A percentile compares a stretch with the other conserved stretches of the same genome.
phyloP scores from a whole-genome alignment of 2,329 filamentous ascomycete species.

The Botrytis squamosa region DNA sequence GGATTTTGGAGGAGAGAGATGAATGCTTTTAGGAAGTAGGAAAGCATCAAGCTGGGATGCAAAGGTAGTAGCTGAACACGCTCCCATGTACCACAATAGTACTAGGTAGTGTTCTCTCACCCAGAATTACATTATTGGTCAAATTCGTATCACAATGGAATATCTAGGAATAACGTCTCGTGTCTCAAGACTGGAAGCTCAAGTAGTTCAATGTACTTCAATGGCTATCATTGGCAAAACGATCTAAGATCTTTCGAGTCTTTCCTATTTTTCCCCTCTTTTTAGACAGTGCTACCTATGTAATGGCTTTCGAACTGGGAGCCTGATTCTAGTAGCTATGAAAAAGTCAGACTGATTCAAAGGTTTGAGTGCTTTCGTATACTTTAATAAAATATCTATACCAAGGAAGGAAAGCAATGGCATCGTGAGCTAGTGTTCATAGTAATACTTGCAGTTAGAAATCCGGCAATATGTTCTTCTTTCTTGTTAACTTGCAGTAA shows the following conservation, averaged over 20 bases:
- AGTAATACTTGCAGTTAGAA: background rate
- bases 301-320: background rate
- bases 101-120: background rate
- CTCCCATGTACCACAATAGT: background rate
- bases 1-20: conserved; percentile 76
- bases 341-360: background rate
- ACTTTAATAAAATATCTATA: background rate
- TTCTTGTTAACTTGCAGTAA: background rate
- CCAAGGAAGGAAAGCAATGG: background rate
- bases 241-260: background rate
- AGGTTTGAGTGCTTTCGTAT: background rate
- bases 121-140: background rate
- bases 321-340: background rate
- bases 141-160: background rate
- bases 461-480: background rate
- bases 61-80: background rate
- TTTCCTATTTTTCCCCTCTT: background rate
- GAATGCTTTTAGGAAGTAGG: conserved; percentile 49
- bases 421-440: background rate
- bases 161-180: background rate
- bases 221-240: background rate
- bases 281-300: background rate
- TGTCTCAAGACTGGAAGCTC: background rate
- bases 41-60: background rate
- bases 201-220: background rate